phyloP scores from a whole-genome alignment of 495 filamentous ascomycete species.

The Chaetomium tenue region DNA sequence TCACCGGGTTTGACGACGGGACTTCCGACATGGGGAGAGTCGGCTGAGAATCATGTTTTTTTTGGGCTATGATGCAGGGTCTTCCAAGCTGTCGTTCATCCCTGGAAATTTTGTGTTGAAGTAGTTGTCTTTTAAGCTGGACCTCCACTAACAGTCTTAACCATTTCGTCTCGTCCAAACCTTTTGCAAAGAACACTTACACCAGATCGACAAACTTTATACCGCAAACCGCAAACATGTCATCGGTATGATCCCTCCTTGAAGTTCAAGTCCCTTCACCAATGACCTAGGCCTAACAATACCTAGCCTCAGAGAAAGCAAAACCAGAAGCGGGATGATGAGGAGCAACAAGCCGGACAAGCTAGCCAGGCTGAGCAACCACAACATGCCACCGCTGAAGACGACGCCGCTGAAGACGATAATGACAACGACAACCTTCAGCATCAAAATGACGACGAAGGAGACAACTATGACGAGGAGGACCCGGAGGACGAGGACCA shows the following conservation, averaged over 20 bases:
- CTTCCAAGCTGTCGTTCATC: constrained; percentile 19
- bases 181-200: not conserved
- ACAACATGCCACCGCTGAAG: constrained; percentile 19
- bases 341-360: constrained; percentile 23
- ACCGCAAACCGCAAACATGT: constrained; percentile 27
- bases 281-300: constrained; percentile 7
- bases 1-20: constrained; percentile 21
- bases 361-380: constrained; percentile 14
- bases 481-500: constrained; percentile 29
- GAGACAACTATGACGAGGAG: constrained; percentile 32
- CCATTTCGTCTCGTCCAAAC: constrained; percentile 10
- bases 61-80: constrained; percentile 27
- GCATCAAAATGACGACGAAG: constrained; percentile 17
- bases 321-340: constrained; percentile 25
- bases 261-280: not conserved
- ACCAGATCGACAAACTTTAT: not conserved
- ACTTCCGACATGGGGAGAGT: not conserved
- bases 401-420: constrained; percentile 6
- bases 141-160: constrained; percentile 19
- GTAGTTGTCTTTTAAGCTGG: constrained; percentile 23
- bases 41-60: constrained; percentile 28
- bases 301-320: constrained; percentile 19
- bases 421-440: constrained; percentile 21
- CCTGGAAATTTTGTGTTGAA: constrained; percentile 6
- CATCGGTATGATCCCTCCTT: constrained; percentile 28